Percentiles rank a stretch among this genome's conserved stretches.
phyloP scores from a whole-genome alignment of 345 rosid genomes.

The Dipteronia sinensis region DNA sequence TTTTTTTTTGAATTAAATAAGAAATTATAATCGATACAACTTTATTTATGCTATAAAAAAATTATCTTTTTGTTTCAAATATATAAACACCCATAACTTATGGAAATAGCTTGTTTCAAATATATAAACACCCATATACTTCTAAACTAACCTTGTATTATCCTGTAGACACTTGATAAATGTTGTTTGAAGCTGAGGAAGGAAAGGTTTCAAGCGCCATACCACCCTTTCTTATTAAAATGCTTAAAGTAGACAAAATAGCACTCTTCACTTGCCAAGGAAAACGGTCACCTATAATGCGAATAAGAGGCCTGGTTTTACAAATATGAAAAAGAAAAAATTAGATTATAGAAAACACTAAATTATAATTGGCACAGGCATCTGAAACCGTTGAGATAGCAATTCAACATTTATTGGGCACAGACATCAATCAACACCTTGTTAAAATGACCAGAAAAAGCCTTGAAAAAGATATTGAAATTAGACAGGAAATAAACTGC shows the following conservation, averaged over 20 bases:
- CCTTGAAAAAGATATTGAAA: too few species aligned
- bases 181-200: constrained; percentile 98
- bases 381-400: neutral
- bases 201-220: constrained; percentile 86
- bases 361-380: constrained; percentile 2
- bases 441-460: neutral
- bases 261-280: constrained; percentile 99
- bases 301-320: constrained; percentile 87
- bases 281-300: constrained; percentile 94
- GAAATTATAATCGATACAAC: neutral
- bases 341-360: neutral
- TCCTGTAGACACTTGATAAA: constrained; percentile 94
- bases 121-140: neutral
- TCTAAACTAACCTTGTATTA: constrained; percentile 65
- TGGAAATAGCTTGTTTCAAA: neutral
- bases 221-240: constrained; percentile 88
- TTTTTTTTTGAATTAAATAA: neutral
- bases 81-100: neutral
- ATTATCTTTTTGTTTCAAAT: neutral
- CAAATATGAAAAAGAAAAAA: constrained; percentile 3
- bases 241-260: constrained; percentile 77
- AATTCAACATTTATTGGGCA: neutral
- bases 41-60: neutral
- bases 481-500: neutral
- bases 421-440: neutral